Evolutionary conservation across 2,329 filamentous ascomycete species (phyloP).

Genomic region (Waltergamsia citrina): DNA sequence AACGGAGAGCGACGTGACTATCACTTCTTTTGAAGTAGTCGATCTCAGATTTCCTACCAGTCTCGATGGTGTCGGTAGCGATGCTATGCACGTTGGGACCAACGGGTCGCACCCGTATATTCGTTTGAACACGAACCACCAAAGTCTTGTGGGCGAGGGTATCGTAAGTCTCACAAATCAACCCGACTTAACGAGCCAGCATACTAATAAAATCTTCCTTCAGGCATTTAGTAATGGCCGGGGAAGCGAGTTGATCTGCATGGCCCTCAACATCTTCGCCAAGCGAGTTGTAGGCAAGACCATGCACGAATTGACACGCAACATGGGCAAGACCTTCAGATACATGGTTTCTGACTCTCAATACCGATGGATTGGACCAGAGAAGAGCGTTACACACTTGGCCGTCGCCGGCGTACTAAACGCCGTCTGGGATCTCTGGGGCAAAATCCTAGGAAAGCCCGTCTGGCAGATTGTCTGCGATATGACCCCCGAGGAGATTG

Average conservation of each 20-base stretch:
- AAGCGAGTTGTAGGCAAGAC: conserved; percentile 67
- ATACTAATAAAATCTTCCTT: neutral
- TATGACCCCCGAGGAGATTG: conserved; percentile 81
- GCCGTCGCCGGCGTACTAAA: conserved; percentile 84
- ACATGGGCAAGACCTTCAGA: conserved; percentile 86
- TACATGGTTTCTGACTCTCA: conserved; percentile 84
- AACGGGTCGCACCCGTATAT: conserved; percentile 91
- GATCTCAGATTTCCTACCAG: conserved; percentile 83
- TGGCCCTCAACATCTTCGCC: conserved; percentile 69
- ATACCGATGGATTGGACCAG: conserved; percentile 86
- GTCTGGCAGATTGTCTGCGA: conserved; percentile 86
- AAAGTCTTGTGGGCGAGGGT: conserved; percentile 60
- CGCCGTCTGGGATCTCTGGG: conserved; percentile 93
- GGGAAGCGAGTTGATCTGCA: conserved; percentile 86
- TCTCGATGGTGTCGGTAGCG: conserved; percentile 85
- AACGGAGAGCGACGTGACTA: conserved; percentile 46
- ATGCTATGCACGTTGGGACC: conserved; percentile 91
- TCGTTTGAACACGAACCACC: conserved; percentile 68
- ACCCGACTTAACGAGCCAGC: no score
- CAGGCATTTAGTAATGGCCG: conserved; percentile 76
- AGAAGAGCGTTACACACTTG: conserved; percentile 89
- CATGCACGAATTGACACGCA: conserved; percentile 63
- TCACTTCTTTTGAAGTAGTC: conserved; percentile 60
- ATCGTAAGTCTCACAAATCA: conserved; percentile 43
- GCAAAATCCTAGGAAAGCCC: conserved; percentile 74